Conservation (phyloP, 768 basidiomycete genomes). For the Dendrothele bispora region DNA sequence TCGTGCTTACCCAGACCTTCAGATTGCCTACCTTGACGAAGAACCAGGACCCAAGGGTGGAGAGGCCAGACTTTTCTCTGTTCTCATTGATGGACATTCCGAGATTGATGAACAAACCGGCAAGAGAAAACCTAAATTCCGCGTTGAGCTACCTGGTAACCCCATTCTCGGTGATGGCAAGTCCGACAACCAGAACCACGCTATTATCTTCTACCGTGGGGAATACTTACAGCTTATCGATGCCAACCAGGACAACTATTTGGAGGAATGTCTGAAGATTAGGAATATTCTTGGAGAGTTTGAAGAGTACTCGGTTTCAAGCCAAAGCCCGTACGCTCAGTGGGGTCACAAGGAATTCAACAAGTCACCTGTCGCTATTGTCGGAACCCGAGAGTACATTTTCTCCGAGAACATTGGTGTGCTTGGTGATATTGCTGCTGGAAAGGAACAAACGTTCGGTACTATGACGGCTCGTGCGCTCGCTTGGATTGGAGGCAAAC, state of each 20-base stretch:
- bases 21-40: slow-evolving; percentile 98
- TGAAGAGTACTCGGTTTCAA: slow-evolving; percentile 88
- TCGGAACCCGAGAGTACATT: slow-evolving; percentile 98
- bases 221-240: slow-evolving; percentile 99
- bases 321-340: slow-evolving; percentile 93
- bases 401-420: slow-evolving; percentile 99
- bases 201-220: slow-evolving; percentile 98
- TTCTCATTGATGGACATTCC: slow-evolving; percentile 96
- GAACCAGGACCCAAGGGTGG: slow-evolving; percentile 87
- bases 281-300: slow-evolving; percentile 97
- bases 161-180: slow-evolving; percentile 99
- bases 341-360: slow-evolving; percentile 94
- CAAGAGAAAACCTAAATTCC: slow-evolving; percentile 94
- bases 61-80: slow-evolving; percentile 88
- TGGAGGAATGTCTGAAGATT: slow-evolving; percentile 99
- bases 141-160: slow-evolving; percentile 95
- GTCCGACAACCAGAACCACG: slow-evolving; percentile 99
- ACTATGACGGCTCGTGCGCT: slow-evolving; percentile 94
- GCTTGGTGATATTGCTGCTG: slow-evolving; percentile 97
- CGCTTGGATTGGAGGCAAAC: slow-evolving; percentile 97
- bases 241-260: slow-evolving; percentile 99
- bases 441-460: slow-evolving; percentile 99
- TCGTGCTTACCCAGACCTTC: slow-evolving; percentile 96
- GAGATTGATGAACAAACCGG: slow-evolving; percentile 88
- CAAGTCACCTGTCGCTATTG: slow-evolving; percentile 91